Evolutionary conservation across 306 rosid species (phyloP).

Genomic region (Cucumis hystrix): DNA sequence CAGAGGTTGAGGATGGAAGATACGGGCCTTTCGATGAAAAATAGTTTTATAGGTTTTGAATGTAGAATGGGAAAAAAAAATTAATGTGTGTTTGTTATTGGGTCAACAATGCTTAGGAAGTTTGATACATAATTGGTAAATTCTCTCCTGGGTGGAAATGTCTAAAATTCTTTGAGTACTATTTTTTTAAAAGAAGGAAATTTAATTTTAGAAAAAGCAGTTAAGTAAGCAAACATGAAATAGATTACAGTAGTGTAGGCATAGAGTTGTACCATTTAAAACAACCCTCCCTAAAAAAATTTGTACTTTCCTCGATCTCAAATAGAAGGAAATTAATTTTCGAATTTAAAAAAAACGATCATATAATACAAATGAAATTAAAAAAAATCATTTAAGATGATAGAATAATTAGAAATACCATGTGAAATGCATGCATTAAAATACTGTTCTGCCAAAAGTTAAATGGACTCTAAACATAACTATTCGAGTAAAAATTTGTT

Average conservation of each 20-base stretch:
- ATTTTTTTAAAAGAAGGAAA: not conserved
- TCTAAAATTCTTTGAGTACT: not conserved
- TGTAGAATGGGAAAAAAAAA: not conserved
- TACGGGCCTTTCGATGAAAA: not conserved
- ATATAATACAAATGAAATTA: too few relatives aligned
- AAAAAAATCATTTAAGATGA: too few relatives aligned
- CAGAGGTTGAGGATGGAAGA: not conserved
- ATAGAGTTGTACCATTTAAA: not conserved
- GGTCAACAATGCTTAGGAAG: not conserved
- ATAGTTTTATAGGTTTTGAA: not conserved
- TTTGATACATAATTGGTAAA: not conserved
- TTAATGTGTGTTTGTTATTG: not conserved
- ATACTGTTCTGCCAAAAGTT: too few relatives aligned
- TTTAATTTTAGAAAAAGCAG: not conserved
- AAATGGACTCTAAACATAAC: too few relatives aligned
- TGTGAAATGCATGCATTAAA: too few relatives aligned
- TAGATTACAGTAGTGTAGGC: not conserved
- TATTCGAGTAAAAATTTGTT: too few relatives aligned
- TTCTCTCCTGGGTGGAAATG: conserved; percentile 1
- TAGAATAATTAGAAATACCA: too few relatives aligned
- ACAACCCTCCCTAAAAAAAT: not conserved
- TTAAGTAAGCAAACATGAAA: not conserved
- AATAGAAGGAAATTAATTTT: not conserved
- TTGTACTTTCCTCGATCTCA: not conserved
- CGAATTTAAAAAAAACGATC: too few relatives aligned